Evolutionary conservation across 2,329 filamentous ascomycete species (phyloP), one percentile per base, ranked within the genome.

Genomic region (Stagonosporopsis tanaceti): DNA sequence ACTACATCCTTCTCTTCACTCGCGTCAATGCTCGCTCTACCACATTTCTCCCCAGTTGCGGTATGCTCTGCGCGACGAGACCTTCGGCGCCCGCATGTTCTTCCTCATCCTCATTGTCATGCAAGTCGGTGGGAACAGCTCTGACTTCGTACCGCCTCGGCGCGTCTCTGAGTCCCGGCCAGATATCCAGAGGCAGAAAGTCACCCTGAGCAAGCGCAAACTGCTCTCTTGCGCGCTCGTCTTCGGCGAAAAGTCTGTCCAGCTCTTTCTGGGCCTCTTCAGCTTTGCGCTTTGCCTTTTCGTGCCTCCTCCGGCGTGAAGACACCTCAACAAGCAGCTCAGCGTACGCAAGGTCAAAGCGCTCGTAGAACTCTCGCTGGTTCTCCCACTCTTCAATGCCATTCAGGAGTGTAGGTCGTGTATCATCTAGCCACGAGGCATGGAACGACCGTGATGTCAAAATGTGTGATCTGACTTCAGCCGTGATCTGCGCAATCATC

Each of bases 131-230:
- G 2, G 61, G 51, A 17, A 75, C 59, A 15, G 67, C 55, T n/a
- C 58, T 66, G 7, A 77, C 70, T 53, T 75, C 70, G 46, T 76
- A 77, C 48, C 63, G 67, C 28, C 71, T 60, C 9, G 74, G 73
- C n/a, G 70, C 66, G 50, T 76, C 73, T 46, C 67, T 64, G 44
- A 76, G 46, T 1, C 89, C 90, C 0, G 88, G 88, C 92, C 93
- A 97, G 22, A 97, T 86, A 73, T 97, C 93, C 0, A 89, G 88
- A 0, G 95, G 95, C 11, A 99, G 78, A 72, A 88, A 96, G 62
- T 96, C 92, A 7, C 93, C 93, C 12, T 95, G 89, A 40, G 96
- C 90, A 27, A 88, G 82, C 32, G 90, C 85, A 74, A 99, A 98
- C 0, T 84, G 80, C 62, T 96, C 90, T 35, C 95, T 84, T 61